Percentiles rank a stretch among this genome's conserved stretches.
phyloP scores from a whole-genome alignment of 352 stramenopile genomes.

The Peronosclerospora sorghi region DNA sequence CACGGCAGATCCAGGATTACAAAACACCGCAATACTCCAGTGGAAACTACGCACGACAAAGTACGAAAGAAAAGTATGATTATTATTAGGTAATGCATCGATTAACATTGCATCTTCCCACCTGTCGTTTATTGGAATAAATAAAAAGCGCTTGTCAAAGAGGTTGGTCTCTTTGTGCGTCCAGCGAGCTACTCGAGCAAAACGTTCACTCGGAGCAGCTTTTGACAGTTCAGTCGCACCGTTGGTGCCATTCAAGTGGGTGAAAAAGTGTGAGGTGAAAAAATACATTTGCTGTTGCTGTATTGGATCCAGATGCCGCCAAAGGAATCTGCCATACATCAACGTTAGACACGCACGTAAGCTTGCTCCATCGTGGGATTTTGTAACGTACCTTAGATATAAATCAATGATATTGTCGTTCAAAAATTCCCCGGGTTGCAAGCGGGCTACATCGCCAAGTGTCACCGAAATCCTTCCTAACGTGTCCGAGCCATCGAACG shows the following conservation, averaged over 20 bases:
- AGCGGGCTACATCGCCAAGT: conserved; percentile 77
- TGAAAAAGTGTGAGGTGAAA: conserved; percentile 94
- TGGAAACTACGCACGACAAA: conserved; percentile 52
- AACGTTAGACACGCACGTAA: background rate
- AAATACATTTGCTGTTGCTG: conserved; percentile 78
- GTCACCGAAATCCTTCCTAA: conserved; percentile 57
- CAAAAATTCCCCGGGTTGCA: conserved; percentile 87
- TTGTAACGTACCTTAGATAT: conserved; percentile 63
- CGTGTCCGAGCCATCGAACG: conserved; percentile 40
- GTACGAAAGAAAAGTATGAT: background rate
- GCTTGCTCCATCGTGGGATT: background rate
- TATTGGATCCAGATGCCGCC: conserved; percentile 48
- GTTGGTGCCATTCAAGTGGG: conserved; percentile 66
- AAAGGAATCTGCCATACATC: conserved; percentile 37
- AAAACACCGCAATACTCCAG: conserved; percentile 84
- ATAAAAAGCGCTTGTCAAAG: conserved; percentile 79
- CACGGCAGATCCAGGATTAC: conserved; percentile 66
- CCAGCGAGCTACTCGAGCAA: conserved; percentile 58
- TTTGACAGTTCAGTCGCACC: conserved; percentile 17
- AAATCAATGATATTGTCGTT: conserved; percentile 92
- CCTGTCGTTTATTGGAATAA: conserved; percentile 87
- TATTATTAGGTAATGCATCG: too few relatives aligned
- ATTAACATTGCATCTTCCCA: conserved; percentile 15
- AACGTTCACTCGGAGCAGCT: conserved; percentile 31
- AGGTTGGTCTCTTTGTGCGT: conserved; percentile 76